phyloP scores from a whole-genome alignment of 805 yeast species.

The Candida fluviatilis region DNA sequence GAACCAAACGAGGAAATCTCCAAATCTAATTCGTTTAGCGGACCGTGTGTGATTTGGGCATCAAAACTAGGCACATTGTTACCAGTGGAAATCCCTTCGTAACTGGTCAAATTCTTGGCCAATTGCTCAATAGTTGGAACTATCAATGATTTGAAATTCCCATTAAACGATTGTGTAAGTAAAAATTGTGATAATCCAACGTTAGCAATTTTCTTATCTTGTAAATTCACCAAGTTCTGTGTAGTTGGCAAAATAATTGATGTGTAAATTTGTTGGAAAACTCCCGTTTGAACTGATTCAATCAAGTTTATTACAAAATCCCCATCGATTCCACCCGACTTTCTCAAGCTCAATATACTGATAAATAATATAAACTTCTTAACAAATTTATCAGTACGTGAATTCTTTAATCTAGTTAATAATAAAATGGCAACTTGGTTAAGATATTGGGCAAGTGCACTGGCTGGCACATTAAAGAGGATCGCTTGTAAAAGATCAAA shows the following conservation, averaged over 20 bases:
- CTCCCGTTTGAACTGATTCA: conserved; percentile 66
- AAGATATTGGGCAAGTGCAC: conserved; percentile 47
- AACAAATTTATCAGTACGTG: conserved; percentile 78
- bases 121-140: conserved; percentile 30
- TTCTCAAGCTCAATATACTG: conserved; percentile 21
- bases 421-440: conserved; percentile 73
- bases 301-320: conserved; percentile 58
- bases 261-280: conserved; percentile 47
- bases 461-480: conserved; percentile 51
- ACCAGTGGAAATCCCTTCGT: conserved; percentile 22
- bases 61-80: conserved; percentile 14
- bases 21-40: conserved; percentile 45
- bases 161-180: conserved; percentile 8
- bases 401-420: conserved; percentile 73
- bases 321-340: conserved; percentile 34
- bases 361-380: conserved; percentile 66
- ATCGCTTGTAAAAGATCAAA: conserved; percentile 79
- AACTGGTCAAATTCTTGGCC: conserved; percentile 22
- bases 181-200: conserved; percentile 49
- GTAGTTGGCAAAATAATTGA: conserved; percentile 53
- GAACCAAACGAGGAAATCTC: conserved; percentile 83
- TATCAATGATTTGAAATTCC: conserved; percentile 18
- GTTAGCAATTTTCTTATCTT: conserved; percentile 51
- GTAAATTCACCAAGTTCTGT: conserved; percentile 43
- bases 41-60: conserved; percentile 13